These are phyloP conservation scores for Yamadazyma nakazawae DNA, from an alignment of 805 yeast species.

Conservation along the genomic window DNA sequence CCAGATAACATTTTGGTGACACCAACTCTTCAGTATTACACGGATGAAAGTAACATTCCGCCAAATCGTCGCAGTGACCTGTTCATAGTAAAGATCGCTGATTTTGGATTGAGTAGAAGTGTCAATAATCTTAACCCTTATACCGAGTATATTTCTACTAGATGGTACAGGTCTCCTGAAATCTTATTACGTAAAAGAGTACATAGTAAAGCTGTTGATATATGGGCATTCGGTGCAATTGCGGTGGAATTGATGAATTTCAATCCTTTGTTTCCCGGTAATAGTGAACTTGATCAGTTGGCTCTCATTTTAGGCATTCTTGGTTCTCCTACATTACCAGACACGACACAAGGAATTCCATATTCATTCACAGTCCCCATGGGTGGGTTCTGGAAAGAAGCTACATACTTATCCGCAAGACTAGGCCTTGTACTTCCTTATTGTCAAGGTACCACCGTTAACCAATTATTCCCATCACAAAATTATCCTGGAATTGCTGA, in stretches of 20 bases:
- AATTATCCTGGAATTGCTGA: constrained; percentile 2
- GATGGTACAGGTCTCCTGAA: constrained; percentile 88
- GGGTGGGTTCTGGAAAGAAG: constrained; percentile 78
- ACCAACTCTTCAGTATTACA: constrained; percentile 53
- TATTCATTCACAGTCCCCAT: constrained; percentile 33
- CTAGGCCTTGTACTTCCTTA: constrained; percentile 58
- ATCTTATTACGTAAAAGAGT: constrained; percentile 59
- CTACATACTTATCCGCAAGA: constrained; percentile 46
- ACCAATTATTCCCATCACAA: constrained; percentile 15
- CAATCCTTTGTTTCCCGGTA: constrained; percentile 81
- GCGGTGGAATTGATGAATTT: constrained; percentile 71
- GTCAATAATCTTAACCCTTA: constrained; percentile 50
- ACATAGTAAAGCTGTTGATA: constrained; percentile 70
- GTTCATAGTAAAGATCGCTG: constrained; percentile 72
- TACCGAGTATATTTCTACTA: constrained; percentile 76
- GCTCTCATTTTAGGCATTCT: constrained; percentile 62
- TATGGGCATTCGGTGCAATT: constrained; percentile 85
- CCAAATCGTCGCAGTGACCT: constrained; percentile 35
- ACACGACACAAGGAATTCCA: constrained; percentile 6
- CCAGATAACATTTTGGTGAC: constrained; percentile 87
- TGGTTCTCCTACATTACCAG: constrained; percentile 62
- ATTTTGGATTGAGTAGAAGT: constrained; percentile 74
- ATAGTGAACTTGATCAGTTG: constrained; percentile 74
- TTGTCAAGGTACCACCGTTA: constrained; percentile 41
- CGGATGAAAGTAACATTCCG: constrained; percentile 39